These are phyloP conservation scores for Theobroma cacao DNA, from an alignment of 345 rosid genomes.

Conservation along the genomic window DNA sequence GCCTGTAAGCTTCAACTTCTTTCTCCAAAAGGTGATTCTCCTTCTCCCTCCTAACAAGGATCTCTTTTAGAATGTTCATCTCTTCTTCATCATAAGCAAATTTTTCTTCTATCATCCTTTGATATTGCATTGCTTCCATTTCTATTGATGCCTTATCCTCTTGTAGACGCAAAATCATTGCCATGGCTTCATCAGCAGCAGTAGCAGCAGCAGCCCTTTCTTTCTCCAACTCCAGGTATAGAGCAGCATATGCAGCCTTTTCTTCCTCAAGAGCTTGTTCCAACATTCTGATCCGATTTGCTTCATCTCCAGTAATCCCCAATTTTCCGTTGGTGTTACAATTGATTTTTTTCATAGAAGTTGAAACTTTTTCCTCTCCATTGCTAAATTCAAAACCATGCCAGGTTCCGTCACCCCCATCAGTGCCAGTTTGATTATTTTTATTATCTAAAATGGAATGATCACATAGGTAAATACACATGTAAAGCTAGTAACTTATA, in stretches of 20 bases:
- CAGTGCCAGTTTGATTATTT: constrained; percentile 24
- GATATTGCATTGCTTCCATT: constrained; percentile 88
- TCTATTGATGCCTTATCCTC: constrained; percentile 74
- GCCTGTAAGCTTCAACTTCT: constrained; percentile 69
- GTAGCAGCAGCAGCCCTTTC: constrained; percentile 85
- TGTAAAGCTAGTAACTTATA: background rate
- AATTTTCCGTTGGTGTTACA: constrained; percentile 11
- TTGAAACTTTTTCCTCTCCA: constrained; percentile 16
- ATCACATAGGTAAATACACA: constrained; percentile 19
- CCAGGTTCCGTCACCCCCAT: constrained; percentile 19
- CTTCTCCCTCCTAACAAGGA: constrained; percentile 63
- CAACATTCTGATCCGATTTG: constrained; percentile 35
- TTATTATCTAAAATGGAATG: constrained; percentile 29
- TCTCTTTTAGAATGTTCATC: constrained; percentile 83
- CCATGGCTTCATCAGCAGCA: constrained; percentile 93
- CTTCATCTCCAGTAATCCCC: constrained; percentile 21
- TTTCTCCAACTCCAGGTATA: constrained; percentile 63
- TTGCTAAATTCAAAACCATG: constrained; percentile 28
- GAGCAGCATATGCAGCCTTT: constrained; percentile 39
- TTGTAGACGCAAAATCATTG: constrained; percentile 83
- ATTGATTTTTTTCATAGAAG: constrained; percentile 21
- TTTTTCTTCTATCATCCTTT: constrained; percentile 86
- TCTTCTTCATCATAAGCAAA: constrained; percentile 80
- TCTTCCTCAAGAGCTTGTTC: constrained; percentile 58
- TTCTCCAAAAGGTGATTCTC: constrained; percentile 77